Evolutionary conservation across 192 early-diverging fungal species (phyloP), one percentile per base, ranked within the genome.

Genomic region (Backusella morwellensis): DNA sequence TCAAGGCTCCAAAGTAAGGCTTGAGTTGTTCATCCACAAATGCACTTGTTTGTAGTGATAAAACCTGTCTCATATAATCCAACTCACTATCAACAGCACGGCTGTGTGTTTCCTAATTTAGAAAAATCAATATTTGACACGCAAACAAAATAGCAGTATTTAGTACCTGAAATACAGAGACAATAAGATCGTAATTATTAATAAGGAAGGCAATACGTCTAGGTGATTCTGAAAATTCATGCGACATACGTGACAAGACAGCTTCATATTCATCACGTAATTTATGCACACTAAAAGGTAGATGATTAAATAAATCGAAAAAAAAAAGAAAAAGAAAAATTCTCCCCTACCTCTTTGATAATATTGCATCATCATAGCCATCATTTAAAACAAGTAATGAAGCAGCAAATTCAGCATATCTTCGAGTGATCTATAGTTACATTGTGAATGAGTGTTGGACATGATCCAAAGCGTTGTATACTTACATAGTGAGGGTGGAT

Each of bases 101-200:
- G n/a, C 82, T 86, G 6, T 82, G 80, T 40, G 83, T 83, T 79
- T 91, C 88, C 86, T 90, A 75, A 32, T 32, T 35, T 11, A 73
- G 14, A 34, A 34, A 14, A 19, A 23, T 66, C 21, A 66, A 69
- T 26, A 54, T 32, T 35, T 21, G 29, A 26, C 38, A 44, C 42
- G 5, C 0, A 44, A 23, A 66, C 40, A 40, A 40, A 40, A 40
- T 32, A 32, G 32, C 32, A 32, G 32, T 32, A 32, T 32, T 0
- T 14, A 44, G 70, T 85, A 93, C 96, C 54, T 88, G 83, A 34
- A 99, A 85, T 40, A 97, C 92, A 3, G 92, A 86, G 32, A 93
- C 83, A 23, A 98, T 90, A 17, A 97, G 84, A 77, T 99, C 97
- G 81, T 93, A 93, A 78, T 97, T 99, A 87, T 98, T 99, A 80